Conservation (phyloP, 768 basidiomycete species). For the Gymnopilus dilepis region DNA sequence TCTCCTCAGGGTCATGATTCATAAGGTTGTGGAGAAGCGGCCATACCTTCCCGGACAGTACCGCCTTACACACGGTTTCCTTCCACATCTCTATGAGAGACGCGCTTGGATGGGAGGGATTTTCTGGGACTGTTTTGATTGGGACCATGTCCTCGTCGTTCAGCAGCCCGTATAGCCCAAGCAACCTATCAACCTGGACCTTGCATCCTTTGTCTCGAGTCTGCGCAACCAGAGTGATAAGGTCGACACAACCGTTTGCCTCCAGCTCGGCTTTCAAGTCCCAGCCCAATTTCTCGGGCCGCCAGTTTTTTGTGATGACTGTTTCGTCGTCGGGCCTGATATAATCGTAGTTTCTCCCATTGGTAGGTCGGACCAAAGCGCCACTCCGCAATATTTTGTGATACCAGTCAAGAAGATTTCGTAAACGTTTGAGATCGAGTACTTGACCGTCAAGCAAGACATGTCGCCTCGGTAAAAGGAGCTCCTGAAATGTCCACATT, state of each 20-base stretch:
- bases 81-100: neutral
- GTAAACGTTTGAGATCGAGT: neutral
- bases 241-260: neutral
- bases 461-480: neutral
- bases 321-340: neutral
- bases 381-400: slow-evolving; percentile 2
- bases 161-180: slow-evolving; percentile 3
- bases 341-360: neutral
- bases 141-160: slow-evolving; percentile 2
- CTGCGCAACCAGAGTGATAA: neutral
- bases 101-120: neutral
- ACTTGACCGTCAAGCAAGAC: slow-evolving; percentile 3
- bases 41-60: neutral
- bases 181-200: slow-evolving; percentile 1
- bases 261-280: neutral
- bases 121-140: neutral
- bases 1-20: neutral
- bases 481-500: slow-evolving; percentile 8
- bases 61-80: neutral
- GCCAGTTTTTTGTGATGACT: slow-evolving; percentile 2
- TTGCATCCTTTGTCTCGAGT: slow-evolving; percentile 7
- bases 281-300: neutral
- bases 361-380: neutral
- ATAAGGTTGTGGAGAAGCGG: neutral
- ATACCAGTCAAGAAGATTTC: slow-evolving; percentile 3